Evolutionary conservation across 2,329 filamentous ascomycete species (phyloP).

Genomic region (Exophiala sp.): DNA sequence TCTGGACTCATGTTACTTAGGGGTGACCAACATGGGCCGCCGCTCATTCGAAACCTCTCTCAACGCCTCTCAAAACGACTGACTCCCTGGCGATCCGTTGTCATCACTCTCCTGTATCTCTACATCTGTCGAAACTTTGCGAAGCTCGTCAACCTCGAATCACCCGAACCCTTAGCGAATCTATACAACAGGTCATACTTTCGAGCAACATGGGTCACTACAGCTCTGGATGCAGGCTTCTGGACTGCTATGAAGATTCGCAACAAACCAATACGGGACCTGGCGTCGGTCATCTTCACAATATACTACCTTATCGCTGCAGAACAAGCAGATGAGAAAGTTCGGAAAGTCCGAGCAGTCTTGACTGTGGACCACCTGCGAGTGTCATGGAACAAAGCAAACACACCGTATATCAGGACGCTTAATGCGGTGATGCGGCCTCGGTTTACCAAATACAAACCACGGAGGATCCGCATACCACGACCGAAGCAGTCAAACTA

Average conservation of each 20-base stretch:
- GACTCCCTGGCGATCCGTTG: conserved; percentile 85
- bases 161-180: conserved; percentile 88
- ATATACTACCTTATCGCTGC: conserved; percentile 89
- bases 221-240: conserved; percentile 90
- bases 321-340: conserved; percentile 94
- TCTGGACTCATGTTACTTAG: conserved; percentile 44
- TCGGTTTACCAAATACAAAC: conserved; percentile 73
- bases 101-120: conserved; percentile 83
- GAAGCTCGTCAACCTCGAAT: conserved; percentile 84
- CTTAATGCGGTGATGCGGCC: conserved; percentile 72
- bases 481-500: conserved; percentile 77
- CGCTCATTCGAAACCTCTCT: conserved; percentile 67
- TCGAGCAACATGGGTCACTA: conserved; percentile 93
- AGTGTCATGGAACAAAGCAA: conserved; percentile 93
- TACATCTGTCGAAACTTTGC: conserved; percentile 92
- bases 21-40: conserved; percentile 86
- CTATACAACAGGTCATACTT: conserved; percentile 92
- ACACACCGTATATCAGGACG: conserved; percentile 76
- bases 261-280: conserved; percentile 73
- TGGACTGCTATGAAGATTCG: conserved; percentile 97
- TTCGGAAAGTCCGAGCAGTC: conserved; percentile 79
- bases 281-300: conserved; percentile 79
- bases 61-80: conserved; percentile 65
- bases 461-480: conserved; percentile 78
- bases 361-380: conserved; percentile 88